Percentiles rank a stretch among this genome's conserved stretches.
phyloP scores from a whole-genome alignment of 495 filamentous ascomycete species.

The Penicillium bovifimosum region DNA sequence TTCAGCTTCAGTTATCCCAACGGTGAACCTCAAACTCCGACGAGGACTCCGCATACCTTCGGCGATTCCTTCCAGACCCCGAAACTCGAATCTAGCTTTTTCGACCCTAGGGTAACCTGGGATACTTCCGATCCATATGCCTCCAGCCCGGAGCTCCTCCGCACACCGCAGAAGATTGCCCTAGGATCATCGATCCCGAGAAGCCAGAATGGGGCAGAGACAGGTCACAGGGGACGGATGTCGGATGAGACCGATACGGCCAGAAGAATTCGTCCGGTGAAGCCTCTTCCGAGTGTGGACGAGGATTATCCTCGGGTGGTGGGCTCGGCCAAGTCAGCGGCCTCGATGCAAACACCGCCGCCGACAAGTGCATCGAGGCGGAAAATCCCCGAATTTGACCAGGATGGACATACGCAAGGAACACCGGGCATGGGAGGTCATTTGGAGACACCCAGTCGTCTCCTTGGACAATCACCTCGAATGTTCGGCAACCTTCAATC shows the following conservation, averaged over 20 bases:
- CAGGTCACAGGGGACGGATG: conserved; percentile 48
- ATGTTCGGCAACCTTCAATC: conserved; percentile 53
- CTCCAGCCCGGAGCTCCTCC: conserved; percentile 49
- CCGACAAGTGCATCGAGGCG: conserved; percentile 54
- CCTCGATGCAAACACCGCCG: conserved; percentile 62
- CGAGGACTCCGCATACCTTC: conserved; percentile 63
- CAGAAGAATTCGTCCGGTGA: conserved; percentile 35
- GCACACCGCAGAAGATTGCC: conserved; percentile 44
- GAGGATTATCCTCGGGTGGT: conserved; percentile 36
- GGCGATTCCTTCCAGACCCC: conserved; percentile 63
- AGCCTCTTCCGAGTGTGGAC: conserved; percentile 29
- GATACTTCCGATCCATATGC: conserved; percentile 50
- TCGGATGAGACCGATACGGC: conserved; percentile 38
- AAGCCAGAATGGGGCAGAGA: conserved; percentile 25
- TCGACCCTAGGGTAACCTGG: conserved; percentile 48
- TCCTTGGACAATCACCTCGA: conserved; percentile 39
- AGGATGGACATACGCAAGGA: conserved; percentile 21
- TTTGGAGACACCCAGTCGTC: conserved; percentile 40
- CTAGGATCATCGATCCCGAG: conserved; percentile 29
- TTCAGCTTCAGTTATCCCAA: conserved; percentile 72
- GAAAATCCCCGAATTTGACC: conserved; percentile 36
- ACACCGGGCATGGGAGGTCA: conserved; percentile 25
- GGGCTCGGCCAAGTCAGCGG: conserved; percentile 44
- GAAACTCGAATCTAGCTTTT: conserved; percentile 51
- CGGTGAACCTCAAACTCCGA: conserved; percentile 73